Base-by-base conservation (phyloP, 169 alveolate species). In the Plasmodium chabaudi region DNA sequence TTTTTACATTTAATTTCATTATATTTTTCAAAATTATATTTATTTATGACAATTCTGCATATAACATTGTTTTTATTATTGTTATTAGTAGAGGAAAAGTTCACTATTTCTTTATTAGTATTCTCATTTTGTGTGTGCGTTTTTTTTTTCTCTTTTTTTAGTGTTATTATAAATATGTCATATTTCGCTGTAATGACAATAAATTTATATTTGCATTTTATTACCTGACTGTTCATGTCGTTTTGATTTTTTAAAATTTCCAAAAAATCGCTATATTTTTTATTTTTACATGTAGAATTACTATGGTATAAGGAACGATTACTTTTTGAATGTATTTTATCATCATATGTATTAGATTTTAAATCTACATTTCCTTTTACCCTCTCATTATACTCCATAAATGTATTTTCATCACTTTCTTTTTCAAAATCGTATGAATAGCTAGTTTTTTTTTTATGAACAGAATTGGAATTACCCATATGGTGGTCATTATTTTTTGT, bases 21-120 rank as follows among this genome's bases (percentile, higher is more conserved):
- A 53, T 61, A 21, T 47, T 67, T 82, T 34, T 56, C 90, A 67
- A 34, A 67, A 82, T 82, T 68, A 27, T 68, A 60, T 71, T 82
- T 82, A 57, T 67, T 82, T 17, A 82, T 34, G 5, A 47, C 27
- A 21, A 69, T 51, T 39, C 63, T 59, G 25, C 65, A 47, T 15
- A 82, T 82, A 25, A 82, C 19, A n/a, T 47, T 9, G 1, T 61
- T 21, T 1, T 60, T 19, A 27, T 39, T 82, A 17, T 13, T 56
- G 25, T 51, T 44, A 68, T 82, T 82, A 12, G 90, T 21, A n/a
- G 42, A 65, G 12, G 89, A 77, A 19, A 49, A 77, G 47, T 46
- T 77, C 5, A 47, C 60, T 44, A 77, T n/a, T 64, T 77, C 68
- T 9, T 46, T 63, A 1, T 10, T 17, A 60, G 15, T 10, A 13